Percentiles rank a stretch among this genome's conserved stretches.
phyloP scores from a whole-genome alignment of 495 filamentous ascomycete species.

The Hypomontagnella monticulosa region DNA sequence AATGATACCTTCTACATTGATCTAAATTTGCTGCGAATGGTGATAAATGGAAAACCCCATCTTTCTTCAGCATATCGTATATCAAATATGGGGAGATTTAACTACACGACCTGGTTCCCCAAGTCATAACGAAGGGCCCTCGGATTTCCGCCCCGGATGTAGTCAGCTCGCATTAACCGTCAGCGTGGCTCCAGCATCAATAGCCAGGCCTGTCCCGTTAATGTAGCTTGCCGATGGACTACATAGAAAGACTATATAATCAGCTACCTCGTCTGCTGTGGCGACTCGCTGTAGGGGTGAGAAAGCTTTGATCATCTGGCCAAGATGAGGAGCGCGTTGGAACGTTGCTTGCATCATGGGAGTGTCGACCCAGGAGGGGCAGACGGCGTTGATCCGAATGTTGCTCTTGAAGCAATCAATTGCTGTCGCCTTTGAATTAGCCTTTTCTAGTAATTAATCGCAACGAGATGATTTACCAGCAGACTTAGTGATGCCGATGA shows the following conservation, averaged over 20 bases:
- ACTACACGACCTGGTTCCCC: too few relatives aligned
- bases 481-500: background rate
- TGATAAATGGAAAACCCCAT: too few relatives aligned
- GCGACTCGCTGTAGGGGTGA: slow-evolving; percentile 4
- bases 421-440: background rate
- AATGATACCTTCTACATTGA: too few relatives aligned
- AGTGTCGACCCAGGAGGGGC: slow-evolving; percentile 21
- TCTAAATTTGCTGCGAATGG: too few relatives aligned
- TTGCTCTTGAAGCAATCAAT: background rate
- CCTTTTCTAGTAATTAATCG: too few relatives aligned
- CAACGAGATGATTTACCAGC: slow-evolving; percentile 4
- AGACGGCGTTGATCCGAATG: slow-evolving; percentile 21
- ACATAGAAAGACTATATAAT: slow-evolving; percentile 30
- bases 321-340: background rate
- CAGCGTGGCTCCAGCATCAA: slow-evolving; percentile 32
- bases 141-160: too few relatives aligned
- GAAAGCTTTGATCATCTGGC: background rate
- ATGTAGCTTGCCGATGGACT: slow-evolving; percentile 26
- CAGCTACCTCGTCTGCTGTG: slow-evolving; percentile 7
- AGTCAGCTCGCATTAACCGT: too few relatives aligned
- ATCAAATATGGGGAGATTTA: too few relatives aligned
- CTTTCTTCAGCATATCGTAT: too few relatives aligned
- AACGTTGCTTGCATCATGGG: slow-evolving; percentile 6
- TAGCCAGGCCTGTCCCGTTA: slow-evolving; percentile 22
- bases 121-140: too few relatives aligned